A percentile compares a stretch with the other conserved stretches of the same genome.
Evolutionary conservation across 2,329 filamentous ascomycete species (phyloP).

Genomic region (Pyrenochaeta sp.): DNA sequence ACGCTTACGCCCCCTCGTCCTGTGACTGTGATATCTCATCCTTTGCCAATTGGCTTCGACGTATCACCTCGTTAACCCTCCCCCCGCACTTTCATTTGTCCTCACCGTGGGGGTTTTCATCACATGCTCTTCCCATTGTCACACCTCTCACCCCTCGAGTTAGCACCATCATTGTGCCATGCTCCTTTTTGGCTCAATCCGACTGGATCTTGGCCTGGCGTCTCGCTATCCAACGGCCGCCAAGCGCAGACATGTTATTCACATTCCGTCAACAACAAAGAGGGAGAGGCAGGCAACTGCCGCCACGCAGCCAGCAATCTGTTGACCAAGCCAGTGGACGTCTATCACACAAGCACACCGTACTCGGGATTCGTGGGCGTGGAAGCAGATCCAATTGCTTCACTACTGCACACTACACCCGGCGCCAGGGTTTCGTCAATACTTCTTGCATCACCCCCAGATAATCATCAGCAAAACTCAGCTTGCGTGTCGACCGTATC

Average conservation of each 20-base stretch:
- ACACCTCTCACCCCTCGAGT: constrained; percentile 13
- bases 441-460: constrained; percentile 20
- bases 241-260: constrained; percentile 5
- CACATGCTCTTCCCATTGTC: constrained; percentile 27
- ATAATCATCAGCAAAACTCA: constrained; percentile 2
- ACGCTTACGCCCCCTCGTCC: constrained; percentile 29
- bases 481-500: constrained; percentile 5
- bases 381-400: constrained; percentile 19
- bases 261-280: constrained; percentile 5
- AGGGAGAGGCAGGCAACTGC: constrained; percentile 13
- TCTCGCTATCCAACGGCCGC: constrained; percentile 16
- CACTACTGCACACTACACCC: constrained; percentile 15
- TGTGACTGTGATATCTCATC: constrained; percentile 39
- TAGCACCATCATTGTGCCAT: constrained; percentile 20
- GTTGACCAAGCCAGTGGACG: constrained; percentile 14
- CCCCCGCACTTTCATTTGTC: constrained; percentile 35
- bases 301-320: constrained; percentile 16
- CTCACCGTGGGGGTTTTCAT: constrained; percentile 35
- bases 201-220: constrained; percentile 23
- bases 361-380: constrained; percentile 16
- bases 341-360: constrained; percentile 12
- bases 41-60: constrained; percentile 7
- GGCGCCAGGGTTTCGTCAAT: constrained; percentile 27
- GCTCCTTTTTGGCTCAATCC: constrained; percentile 19
- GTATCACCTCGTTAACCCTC: constrained; percentile 32